phyloP scores from a whole-genome alignment of 2,329 filamentous ascomycete genomes.

The Fusarium beomiforme region DNA sequence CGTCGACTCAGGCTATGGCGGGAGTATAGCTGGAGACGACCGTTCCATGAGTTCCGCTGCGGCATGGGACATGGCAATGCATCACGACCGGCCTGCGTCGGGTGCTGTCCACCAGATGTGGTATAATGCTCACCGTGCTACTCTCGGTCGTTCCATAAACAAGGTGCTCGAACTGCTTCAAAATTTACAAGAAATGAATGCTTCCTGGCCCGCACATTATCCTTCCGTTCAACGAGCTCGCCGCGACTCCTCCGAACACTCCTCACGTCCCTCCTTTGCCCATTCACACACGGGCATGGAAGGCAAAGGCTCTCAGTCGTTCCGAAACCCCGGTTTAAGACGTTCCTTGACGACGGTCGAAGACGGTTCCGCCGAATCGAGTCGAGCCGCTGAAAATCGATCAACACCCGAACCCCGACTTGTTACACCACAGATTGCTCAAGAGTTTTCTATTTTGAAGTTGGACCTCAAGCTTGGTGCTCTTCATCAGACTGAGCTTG shows the following conservation, averaged over 20 bases:
- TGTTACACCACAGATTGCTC: slow-evolving; percentile 90
- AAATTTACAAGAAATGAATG: slow-evolving; percentile 87
- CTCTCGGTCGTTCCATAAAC: slow-evolving; percentile 88
- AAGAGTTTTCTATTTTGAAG: slow-evolving; percentile 96
- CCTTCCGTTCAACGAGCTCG: slow-evolving; percentile 79
- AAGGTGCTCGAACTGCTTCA: slow-evolving; percentile 85
- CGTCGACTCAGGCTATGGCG: slow-evolving; percentile 90
- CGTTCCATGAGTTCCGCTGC: slow-evolving; percentile 57
- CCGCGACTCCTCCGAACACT: slow-evolving; percentile 53
- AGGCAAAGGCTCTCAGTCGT: slow-evolving; percentile 54
- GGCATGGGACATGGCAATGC: slow-evolving; percentile 58
- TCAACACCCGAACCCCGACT: slow-evolving; percentile 77
- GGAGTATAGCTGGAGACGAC: slow-evolving; percentile 76
- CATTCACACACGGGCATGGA: slow-evolving; percentile 71
- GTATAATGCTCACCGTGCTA: slow-evolving; percentile 91
- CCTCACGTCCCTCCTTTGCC: slow-evolving; percentile 68
- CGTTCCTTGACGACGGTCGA: slow-evolving; percentile 79
- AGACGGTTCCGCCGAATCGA: slow-evolving; percentile 71
- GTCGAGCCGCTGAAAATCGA: slow-evolving; percentile 72
- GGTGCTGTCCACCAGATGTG: slow-evolving; percentile 91
- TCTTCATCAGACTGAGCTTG: slow-evolving; percentile 86
- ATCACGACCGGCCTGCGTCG: slow-evolving; percentile 64
- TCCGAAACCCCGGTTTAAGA: slow-evolving; percentile 63
- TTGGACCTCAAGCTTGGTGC: slow-evolving; percentile 91
- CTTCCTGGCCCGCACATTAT: slow-evolving; percentile 93